Percentiles rank a stretch among this genome's conserved stretches.
Evolutionary conservation across 2,329 filamentous ascomycete species (phyloP).

Genomic region (Trichoderma endophyticum): DNA sequence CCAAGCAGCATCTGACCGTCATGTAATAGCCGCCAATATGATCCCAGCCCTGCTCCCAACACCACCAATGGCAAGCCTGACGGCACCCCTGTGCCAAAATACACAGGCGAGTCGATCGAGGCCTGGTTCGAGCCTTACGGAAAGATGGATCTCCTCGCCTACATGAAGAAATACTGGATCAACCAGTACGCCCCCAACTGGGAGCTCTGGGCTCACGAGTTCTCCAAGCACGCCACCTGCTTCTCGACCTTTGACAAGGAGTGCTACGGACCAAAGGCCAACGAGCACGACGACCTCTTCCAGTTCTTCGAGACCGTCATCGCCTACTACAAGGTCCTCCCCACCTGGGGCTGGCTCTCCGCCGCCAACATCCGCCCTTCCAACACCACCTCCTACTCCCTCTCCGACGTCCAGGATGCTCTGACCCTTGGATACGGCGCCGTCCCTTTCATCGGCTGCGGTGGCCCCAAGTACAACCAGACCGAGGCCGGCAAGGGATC

Average conservation of each 20-base stretch:
- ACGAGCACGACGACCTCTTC: slow-evolving; percentile 55
- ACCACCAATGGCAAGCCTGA: slow-evolving; percentile 56
- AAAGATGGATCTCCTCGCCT: slow-evolving; percentile 57
- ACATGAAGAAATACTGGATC: slow-evolving; percentile 66
- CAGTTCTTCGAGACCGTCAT: slow-evolving; percentile 62
- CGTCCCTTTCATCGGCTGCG: slow-evolving; percentile 59
- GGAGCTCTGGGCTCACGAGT: slow-evolving; percentile 65
- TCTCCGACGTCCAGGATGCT: slow-evolving; percentile 49
- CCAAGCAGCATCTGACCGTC: background rate
- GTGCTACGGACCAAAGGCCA: slow-evolving; percentile 61
- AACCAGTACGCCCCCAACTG: slow-evolving; percentile 53
- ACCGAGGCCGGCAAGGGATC: slow-evolving; percentile 55
- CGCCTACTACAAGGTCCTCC: slow-evolving; percentile 54
- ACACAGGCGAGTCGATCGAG: slow-evolving; percentile 55
- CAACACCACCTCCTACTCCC: slow-evolving; percentile 56
- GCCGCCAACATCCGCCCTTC: slow-evolving; percentile 53
- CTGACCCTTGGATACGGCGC: slow-evolving; percentile 51
- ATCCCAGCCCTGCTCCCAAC: slow-evolving; percentile 59
- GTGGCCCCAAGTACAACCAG: slow-evolving; percentile 57
- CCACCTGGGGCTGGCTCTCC: slow-evolving; percentile 60
- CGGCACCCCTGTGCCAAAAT: slow-evolving; percentile 54
- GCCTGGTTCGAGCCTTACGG: slow-evolving; percentile 58
- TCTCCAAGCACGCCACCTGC: slow-evolving; percentile 66
- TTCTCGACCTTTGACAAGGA: slow-evolving; percentile 62
- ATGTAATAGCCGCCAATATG: slow-evolving; percentile 53